phyloP scores from a whole-genome alignment of 1,284 basidiomycete species.

The Ustilago lituana region DNA sequence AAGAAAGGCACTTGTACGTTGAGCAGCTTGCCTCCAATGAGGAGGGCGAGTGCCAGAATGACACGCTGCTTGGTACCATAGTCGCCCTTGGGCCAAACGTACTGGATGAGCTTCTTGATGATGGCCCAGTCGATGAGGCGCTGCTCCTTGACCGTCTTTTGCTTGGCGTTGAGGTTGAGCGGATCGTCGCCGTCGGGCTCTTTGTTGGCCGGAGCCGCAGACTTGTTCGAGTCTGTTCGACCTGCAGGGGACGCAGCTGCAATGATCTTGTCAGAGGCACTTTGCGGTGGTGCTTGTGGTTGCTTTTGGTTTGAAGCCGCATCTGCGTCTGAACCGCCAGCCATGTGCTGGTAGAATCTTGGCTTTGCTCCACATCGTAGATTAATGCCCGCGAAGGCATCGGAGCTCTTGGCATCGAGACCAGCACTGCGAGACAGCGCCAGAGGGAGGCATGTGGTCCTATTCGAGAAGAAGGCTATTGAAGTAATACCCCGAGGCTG shows the following conservation, averaged over 20 bases:
- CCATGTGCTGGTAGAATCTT: slow-evolving; percentile 34
- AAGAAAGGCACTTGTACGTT: slow-evolving; percentile 97
- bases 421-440: not conserved
- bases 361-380: not conserved
- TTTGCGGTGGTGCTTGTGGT: not conserved
- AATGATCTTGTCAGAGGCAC: slow-evolving; percentile 21
- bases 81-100: slow-evolving; percentile 73
- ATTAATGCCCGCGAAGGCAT: not conserved
- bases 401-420: not conserved
- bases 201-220: slow-evolving; percentile 19
- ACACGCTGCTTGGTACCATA: slow-evolving; percentile 75
- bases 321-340: slow-evolving; percentile 4
- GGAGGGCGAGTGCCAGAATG: slow-evolving; percentile 80
- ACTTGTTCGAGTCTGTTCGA: not conserved
- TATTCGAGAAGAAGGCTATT: slow-evolving; percentile 2
- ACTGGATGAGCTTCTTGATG: slow-evolving; percentile 71
- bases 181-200: slow-evolving; percentile 54
- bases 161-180: slow-evolving; percentile 46
- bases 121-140: slow-evolving; percentile 71
- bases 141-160: slow-evolving; percentile 53
- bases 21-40: slow-evolving; percentile 87
- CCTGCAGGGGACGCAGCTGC: slow-evolving; percentile 5
- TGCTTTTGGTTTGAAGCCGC: not conserved
- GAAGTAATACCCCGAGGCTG: slow-evolving; percentile 18
- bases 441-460: not conserved